Evolutionary conservation across 1,139 yeast genomes (phyloP).

Genomic region (Magnusiomyces ingens): DNA sequence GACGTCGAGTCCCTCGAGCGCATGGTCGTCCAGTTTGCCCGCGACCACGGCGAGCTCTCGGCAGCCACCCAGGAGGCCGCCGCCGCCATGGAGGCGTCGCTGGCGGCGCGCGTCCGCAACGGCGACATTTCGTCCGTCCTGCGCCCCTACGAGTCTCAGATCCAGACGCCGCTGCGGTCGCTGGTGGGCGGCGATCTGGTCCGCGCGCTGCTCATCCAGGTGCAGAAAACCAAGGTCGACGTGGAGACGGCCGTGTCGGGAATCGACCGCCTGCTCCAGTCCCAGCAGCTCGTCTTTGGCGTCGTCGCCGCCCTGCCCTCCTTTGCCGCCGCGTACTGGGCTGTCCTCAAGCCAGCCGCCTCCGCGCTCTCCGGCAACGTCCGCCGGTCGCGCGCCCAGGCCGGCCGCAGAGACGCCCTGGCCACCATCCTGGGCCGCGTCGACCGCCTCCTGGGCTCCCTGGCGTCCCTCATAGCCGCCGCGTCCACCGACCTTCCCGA

Average conservation of each 20-base stretch:
- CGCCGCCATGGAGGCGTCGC: slow-evolving; percentile 22
- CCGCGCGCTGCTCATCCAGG: slow-evolving; percentile 73
- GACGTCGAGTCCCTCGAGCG: slow-evolving; percentile 77
- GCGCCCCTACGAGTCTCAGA: slow-evolving; percentile 71
- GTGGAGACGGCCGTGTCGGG: slow-evolving; percentile 87
- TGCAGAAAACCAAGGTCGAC: slow-evolving; percentile 93
- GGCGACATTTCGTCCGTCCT: slow-evolving; percentile 78
- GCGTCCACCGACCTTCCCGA: no score
- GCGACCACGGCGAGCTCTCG: slow-evolving; percentile 32
- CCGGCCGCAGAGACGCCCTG: background rate
- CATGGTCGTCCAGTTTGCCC: slow-evolving; percentile 74
- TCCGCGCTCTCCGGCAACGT: slow-evolving; percentile 32
- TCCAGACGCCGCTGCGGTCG: slow-evolving; percentile 62
- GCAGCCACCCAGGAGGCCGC: slow-evolving; percentile 11
- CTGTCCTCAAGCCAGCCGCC: slow-evolving; percentile 48
- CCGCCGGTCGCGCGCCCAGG: slow-evolving; percentile 34
- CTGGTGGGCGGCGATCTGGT: slow-evolving; percentile 61
- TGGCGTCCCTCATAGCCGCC: no score
- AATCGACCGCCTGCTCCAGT: slow-evolving; percentile 78
- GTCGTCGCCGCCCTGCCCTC: slow-evolving; percentile 79
- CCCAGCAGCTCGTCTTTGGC: slow-evolving; percentile 90
- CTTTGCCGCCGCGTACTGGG: slow-evolving; percentile 25
- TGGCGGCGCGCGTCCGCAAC: slow-evolving; percentile 35
- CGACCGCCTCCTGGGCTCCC: slow-evolving; percentile 17
- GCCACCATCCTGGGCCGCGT: slow-evolving; percentile 7